Conservation (phyloP, 2,329 filamentous ascomycete species). For the Alternaria sp. region DNA sequence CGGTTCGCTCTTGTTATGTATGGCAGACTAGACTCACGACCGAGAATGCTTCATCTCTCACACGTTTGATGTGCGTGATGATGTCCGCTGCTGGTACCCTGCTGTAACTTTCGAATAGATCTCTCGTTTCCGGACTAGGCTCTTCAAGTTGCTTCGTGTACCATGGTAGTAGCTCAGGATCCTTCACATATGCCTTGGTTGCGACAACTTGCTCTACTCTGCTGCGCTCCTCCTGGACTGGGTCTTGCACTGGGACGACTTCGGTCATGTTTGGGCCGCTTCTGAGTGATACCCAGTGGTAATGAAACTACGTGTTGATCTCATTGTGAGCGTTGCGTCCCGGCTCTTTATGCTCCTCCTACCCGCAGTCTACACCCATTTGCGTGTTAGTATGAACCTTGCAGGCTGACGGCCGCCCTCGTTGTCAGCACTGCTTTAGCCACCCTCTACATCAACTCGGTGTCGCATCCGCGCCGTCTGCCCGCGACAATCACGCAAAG, state of each 20-base stretch:
- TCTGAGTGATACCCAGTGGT: not conserved
- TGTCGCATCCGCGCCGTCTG: not conserved
- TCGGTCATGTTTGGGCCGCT: conserved; percentile 17
- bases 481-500: not conserved
- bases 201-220: conserved; percentile 20
- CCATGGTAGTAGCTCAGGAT: conserved; percentile 38
- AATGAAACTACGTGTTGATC: not conserved
- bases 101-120: conserved; percentile 50
- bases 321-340: not conserved
- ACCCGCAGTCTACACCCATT: not conserved
- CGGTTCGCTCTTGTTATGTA: not conserved
- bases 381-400: conserved; percentile 3
- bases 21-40: conserved; percentile 22
- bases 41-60: conserved; percentile 43
- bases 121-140: conserved; percentile 35
- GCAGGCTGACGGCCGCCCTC: conserved; percentile 7
- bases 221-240: conserved; percentile 9
- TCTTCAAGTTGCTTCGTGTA: conserved; percentile 39
- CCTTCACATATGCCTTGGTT: conserved; percentile 24
- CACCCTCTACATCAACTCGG: conserved; percentile 14
- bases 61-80: conserved; percentile 43
- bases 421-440: conserved; percentile 3
- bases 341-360: conserved; percentile 2
- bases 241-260: not conserved
- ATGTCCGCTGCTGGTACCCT: conserved; percentile 45